Evolutionary conservation across 2,329 filamentous ascomycete genomes (phyloP), one percentile per base, ranked within the genome.

Genomic region (Xylariaceae sp.): DNA sequence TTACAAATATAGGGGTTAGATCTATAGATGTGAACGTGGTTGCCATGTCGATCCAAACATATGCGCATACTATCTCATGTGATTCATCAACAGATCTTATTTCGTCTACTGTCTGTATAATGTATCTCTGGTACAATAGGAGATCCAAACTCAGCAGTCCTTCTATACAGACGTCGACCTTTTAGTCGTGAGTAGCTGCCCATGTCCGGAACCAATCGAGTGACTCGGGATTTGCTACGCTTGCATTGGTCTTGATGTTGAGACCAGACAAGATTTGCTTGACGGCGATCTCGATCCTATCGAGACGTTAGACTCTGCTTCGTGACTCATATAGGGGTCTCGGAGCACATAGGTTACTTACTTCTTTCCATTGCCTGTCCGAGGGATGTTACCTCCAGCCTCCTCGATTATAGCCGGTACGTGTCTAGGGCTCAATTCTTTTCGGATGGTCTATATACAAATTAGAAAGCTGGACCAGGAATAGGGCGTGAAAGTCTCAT

Each of bases 361-460:
- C 86, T 97, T 99, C 79, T 99, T 99, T 56, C 93, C 93, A 70
- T 99, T 99, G 2, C 87, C 87, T 13, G 94, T 97, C 66, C 92
- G 87, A 0, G 93, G 94, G 15, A 99, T 94, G 44, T 93, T 92
- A 0, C 87, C 79, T 1, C 75, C 86, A 63, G 89, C 92, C 72
- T 89, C 86, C 65, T 92, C 90, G 15, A 97, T 80, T 0, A 96
- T 78, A 0, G 85, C 88, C 0, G 93, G 93, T 0, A 97, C 92
- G 77, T 99, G 94, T 56, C 94, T 82, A 3, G 91, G 89, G 68
- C 90, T 96, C 61, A 97, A 77, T 73, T 96, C 90, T 63, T 80
- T 83, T 66, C 87, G 85, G 56, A 97, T 84, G 3, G 83, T 81
- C 8, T 64, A 5, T 2, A 2, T 45, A 9, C 37, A 7, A 13